Conservation (phyloP, 371 early-diverging fungal genomes). For the Fennellomyces sp. region DNA sequence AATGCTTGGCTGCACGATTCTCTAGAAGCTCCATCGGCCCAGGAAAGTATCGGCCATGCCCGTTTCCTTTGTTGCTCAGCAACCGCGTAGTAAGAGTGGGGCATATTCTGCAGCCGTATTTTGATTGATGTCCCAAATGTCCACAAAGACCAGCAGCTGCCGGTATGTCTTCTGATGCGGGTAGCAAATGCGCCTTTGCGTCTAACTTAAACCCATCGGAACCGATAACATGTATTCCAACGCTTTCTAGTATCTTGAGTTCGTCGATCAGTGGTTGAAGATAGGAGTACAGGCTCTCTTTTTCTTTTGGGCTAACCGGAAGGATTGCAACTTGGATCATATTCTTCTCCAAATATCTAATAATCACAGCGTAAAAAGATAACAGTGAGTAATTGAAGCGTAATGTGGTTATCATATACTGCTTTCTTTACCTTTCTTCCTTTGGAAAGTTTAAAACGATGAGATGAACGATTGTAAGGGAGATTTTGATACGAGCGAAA, state of each 20-base stretch:
- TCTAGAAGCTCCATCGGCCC: background rate
- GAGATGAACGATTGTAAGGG: conserved; percentile 8
- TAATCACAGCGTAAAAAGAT: too few relatives aligned
- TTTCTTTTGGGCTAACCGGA: background rate
- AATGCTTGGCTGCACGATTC: background rate
- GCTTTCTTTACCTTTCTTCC: background rate
- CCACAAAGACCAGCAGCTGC: background rate
- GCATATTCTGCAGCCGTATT: background rate
- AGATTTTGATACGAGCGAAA: background rate
- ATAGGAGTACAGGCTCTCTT: background rate
- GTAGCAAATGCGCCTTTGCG: background rate
- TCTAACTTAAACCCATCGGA: background rate
- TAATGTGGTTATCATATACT: background rate
- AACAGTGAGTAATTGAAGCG: background rate
- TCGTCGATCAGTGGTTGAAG: background rate
- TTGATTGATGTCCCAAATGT: background rate
- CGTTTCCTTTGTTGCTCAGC: background rate
- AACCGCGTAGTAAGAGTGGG: background rate
- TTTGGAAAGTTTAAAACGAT: conserved; percentile 5
- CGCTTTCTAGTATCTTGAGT: background rate
- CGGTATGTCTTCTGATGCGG: background rate
- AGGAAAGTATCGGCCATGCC: background rate
- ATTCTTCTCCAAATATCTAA: conserved; percentile 7
- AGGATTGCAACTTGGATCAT: conserved; percentile 10
- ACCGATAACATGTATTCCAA: background rate